Evolutionary conservation across 2,329 filamentous ascomycete genomes (phyloP).

Genomic region (Phoma sp.): DNA sequence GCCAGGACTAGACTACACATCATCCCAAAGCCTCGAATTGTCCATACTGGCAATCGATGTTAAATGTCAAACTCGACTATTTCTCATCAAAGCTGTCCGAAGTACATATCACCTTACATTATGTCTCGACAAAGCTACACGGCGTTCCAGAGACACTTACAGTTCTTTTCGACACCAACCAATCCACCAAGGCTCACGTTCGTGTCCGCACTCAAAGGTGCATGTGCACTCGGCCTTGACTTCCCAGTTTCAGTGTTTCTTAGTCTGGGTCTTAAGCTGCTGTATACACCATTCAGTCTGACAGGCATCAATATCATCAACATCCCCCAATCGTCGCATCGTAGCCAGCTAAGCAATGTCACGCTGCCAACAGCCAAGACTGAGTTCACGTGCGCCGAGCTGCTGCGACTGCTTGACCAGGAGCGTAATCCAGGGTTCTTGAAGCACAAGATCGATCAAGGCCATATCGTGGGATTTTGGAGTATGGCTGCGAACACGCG

Average conservation of each 20-base stretch:
- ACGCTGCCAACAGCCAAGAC: slow-evolving; percentile 16
- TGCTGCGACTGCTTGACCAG: slow-evolving; percentile 16
- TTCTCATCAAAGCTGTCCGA: background rate
- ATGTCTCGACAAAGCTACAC: slow-evolving; percentile 28
- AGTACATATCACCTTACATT: background rate
- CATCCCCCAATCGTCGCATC: slow-evolving; percentile 25
- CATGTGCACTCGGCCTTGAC: slow-evolving; percentile 28
- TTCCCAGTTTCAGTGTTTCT: slow-evolving; percentile 29
- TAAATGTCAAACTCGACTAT: background rate
- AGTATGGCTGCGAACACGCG: slow-evolving; percentile 26
- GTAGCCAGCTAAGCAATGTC: slow-evolving; percentile 24
- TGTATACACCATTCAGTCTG: slow-evolving; percentile 28
- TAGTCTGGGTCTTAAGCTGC: slow-evolving; percentile 26
- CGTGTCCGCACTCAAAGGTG: slow-evolving; percentile 25
- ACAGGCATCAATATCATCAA: slow-evolving; percentile 27
- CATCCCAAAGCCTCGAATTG: background rate
- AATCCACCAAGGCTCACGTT: slow-evolving; percentile 29
- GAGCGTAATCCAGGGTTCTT: slow-evolving; percentile 19
- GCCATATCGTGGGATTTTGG: slow-evolving; percentile 33
- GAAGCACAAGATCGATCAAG: slow-evolving; percentile 28
- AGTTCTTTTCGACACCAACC: slow-evolving; percentile 34
- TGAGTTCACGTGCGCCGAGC: slow-evolving; percentile 28
- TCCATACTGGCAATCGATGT: background rate
- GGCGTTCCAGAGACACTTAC: slow-evolving; percentile 30
- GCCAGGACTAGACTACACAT: slow-evolving; percentile 4